Evolutionary conservation across 352 stramenopile genomes (phyloP).

Genomic region (Hyaloperonospora arabidopsidis): DNA sequence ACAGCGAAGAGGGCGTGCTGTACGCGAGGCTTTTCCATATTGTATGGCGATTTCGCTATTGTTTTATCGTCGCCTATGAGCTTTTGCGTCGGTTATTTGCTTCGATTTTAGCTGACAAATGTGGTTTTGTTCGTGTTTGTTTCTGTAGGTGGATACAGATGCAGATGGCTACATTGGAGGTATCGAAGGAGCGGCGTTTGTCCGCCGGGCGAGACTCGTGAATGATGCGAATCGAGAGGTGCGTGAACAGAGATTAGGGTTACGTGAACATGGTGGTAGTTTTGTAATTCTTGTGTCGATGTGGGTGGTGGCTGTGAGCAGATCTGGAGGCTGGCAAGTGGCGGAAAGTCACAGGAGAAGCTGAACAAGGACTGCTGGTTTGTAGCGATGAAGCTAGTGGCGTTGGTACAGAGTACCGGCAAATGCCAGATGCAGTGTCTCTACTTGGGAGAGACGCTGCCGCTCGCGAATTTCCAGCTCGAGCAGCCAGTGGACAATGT

Average conservation of each 20-base stretch:
- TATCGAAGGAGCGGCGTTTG: constrained; percentile 69
- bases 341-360: constrained; percentile 81
- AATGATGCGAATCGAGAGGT: constrained; percentile 85
- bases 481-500: constrained; percentile 74
- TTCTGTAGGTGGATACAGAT: constrained; percentile 64
- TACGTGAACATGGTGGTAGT: background rate
- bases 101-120: background rate
- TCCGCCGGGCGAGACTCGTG: constrained; percentile 62
- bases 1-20: constrained; percentile 68
- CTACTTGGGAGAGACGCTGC: constrained; percentile 61
- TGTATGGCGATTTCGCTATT: constrained; percentile 22
- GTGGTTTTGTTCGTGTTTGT: background rate
- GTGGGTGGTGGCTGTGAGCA: constrained; percentile 13
- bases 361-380: constrained; percentile 87
- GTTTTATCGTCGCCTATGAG: too few relatives aligned
- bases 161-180: constrained; percentile 69
- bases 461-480: constrained; percentile 74
- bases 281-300: constrained; percentile 1
- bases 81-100: too few relatives aligned
- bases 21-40: constrained; percentile 82
- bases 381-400: constrained; percentile 86
- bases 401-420: constrained; percentile 73
- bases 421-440: constrained; percentile 81
- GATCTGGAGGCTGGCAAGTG: constrained; percentile 83
- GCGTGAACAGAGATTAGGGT: background rate